A percentile compares a stretch with the other conserved stretches of the same genome.
Conservation (phyloP, 2,329 filamentous ascomycete species). For the Cladosporium colombiae region DNA sequence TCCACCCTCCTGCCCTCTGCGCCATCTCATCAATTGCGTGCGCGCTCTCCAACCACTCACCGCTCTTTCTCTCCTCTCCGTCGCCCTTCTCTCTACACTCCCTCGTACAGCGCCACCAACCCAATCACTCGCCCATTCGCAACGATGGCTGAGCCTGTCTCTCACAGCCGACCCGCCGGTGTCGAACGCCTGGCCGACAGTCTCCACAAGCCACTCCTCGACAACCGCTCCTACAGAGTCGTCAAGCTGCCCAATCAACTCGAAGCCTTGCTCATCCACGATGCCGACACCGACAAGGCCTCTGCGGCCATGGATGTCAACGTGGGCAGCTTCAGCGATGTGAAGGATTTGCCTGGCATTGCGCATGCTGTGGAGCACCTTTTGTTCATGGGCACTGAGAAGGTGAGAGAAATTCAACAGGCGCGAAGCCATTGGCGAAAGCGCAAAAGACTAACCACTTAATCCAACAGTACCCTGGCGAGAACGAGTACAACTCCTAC, state of each 20-base stretch:
- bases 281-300: slow-evolving; percentile 93
- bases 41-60: not conserved
- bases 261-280: slow-evolving; percentile 89
- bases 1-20: not conserved
- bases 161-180: slow-evolving; percentile 25
- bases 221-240: slow-evolving; percentile 85
- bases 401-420: slow-evolving; percentile 53
- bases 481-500: slow-evolving; percentile 95
- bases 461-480: slow-evolving; percentile 71
- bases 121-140: not conserved
- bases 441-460: slow-evolving; percentile 12
- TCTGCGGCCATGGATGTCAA: slow-evolving; percentile 94
- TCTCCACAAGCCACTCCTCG: slow-evolving; percentile 79
- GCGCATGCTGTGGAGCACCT: slow-evolving; percentile 96
- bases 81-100: not conserved
- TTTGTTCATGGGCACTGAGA: slow-evolving; percentile 97
- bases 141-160: slow-evolving; percentile 26
- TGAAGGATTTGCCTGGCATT: slow-evolving; percentile 87
- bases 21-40: not conserved
- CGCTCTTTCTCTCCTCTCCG: not conserved
- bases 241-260: slow-evolving; percentile 82
- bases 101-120: not conserved
- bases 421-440: not conserved
- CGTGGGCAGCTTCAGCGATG: slow-evolving; percentile 92
- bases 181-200: slow-evolving; percentile 57